A percentile compares a stretch with the other conserved stretches of the same genome.
Conservation (phyloP, 192 early-diverging fungal genomes). For the Phlyctochytrium arcticum region DNA sequence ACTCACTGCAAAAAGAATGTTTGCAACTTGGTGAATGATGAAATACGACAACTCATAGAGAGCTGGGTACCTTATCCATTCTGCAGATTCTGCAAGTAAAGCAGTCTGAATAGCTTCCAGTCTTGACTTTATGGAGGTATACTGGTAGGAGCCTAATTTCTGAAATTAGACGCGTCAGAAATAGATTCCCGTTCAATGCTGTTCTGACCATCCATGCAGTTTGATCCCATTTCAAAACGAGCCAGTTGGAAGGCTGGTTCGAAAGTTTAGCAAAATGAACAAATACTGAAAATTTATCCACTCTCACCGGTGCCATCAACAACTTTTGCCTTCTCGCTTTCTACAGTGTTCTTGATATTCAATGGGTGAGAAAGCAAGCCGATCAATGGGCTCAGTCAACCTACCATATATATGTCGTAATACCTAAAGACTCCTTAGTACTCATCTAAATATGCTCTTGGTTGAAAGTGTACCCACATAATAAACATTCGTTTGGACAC, state of each 20-base stretch:
- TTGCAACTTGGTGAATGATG: too few relatives aligned
- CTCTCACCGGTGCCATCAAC: slow-evolving; percentile 36
- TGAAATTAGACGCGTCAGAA: too few relatives aligned
- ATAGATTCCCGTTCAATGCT: too few relatives aligned
- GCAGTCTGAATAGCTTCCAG: slow-evolving; percentile 38
- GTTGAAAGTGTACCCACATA: slow-evolving; percentile 8
- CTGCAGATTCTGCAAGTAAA: slow-evolving; percentile 42
- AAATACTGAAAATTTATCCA: neutral
- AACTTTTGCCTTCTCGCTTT: slow-evolving; percentile 41
- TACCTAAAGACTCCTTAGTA: slow-evolving; percentile 35
- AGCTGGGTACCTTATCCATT: slow-evolving; percentile 40
- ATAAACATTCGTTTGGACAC: slow-evolving; percentile 55
- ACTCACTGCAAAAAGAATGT: slow-evolving; percentile 22
- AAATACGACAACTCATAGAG: too few relatives aligned
- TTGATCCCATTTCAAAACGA: slow-evolving; percentile 49
- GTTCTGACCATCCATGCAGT: slow-evolving; percentile 52
- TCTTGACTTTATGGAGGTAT: slow-evolving; percentile 30
- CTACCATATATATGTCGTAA: slow-evolving; percentile 49
- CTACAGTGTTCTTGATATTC: slow-evolving; percentile 34
- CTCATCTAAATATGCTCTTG: neutral
- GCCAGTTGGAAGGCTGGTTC: slow-evolving; percentile 36
- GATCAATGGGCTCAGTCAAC: neutral
- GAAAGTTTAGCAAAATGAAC: neutral
- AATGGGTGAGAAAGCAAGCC: too few relatives aligned
- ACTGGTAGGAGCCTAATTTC: slow-evolving; percentile 26